These are phyloP conservation scores for Coccinonectria pachysandricola DNA, from an alignment of 2,329 filamentous ascomycete genomes.

Conservation along the genomic window DNA sequence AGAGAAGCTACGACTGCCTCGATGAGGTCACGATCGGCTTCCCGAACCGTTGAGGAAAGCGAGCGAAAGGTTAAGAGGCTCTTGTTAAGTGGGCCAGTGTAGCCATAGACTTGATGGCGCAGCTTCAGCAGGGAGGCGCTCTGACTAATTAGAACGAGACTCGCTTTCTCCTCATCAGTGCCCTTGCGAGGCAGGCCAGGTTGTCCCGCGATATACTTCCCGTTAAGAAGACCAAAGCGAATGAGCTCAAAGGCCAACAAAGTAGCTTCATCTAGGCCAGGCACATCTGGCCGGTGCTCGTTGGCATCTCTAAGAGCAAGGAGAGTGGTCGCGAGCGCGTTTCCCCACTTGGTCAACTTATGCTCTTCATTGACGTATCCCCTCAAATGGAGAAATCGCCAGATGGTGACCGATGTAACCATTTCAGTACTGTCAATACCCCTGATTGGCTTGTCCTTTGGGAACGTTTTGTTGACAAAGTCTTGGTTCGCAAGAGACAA, in stretches of 20 bases:
- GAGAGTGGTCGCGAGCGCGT: conserved; percentile 62
- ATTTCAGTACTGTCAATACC: conserved; percentile 59
- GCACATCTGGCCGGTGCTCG: conserved; percentile 31
- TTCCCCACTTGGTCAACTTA: conserved; percentile 74
- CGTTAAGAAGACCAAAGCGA: conserved; percentile 66
- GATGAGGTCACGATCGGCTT: conserved; percentile 68
- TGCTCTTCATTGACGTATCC: conserved; percentile 75
- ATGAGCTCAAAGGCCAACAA: conserved; percentile 81
- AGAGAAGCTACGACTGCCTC: conserved; percentile 75
- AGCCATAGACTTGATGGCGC: conserved; percentile 75
- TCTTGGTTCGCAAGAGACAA: conserved; percentile 57
- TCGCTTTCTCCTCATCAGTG: conserved; percentile 62
- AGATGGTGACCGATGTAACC: conserved; percentile 62
- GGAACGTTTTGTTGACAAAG: conserved; percentile 60
- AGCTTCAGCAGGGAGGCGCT: conserved; percentile 76
- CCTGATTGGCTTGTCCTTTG: conserved; percentile 45
- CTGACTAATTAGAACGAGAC: conserved; percentile 74
- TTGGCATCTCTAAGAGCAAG: conserved; percentile 47
- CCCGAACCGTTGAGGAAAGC: conserved; percentile 67
- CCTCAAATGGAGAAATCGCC: conserved; percentile 81
- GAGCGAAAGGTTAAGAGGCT: conserved; percentile 81
- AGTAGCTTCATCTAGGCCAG: conserved; percentile 60
- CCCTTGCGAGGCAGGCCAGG: conserved; percentile 46
- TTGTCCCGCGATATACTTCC: conserved; percentile 48
- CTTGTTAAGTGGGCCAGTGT: conserved; percentile 87